Conservation (phyloP, 1,139 yeast genomes). For the Hyphopichia buzzinii region DNA sequence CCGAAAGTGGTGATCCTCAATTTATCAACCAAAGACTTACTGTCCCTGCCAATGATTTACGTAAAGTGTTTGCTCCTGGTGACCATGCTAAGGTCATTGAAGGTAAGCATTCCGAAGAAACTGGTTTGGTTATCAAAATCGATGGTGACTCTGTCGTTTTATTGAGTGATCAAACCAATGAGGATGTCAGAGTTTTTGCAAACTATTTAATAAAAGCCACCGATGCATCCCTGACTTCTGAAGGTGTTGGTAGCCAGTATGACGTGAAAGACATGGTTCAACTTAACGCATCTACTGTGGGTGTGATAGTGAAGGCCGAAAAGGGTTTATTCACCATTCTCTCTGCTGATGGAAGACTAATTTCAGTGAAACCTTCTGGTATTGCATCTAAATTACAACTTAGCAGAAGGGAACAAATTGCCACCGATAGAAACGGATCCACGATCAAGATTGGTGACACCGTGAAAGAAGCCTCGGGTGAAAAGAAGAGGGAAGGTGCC, state of each 20-base stretch:
- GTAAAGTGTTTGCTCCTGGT: slow-evolving; percentile 87
- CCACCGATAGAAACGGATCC: slow-evolving; percentile 83
- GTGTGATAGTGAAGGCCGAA: slow-evolving; percentile 87
- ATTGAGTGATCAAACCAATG: slow-evolving; percentile 82
- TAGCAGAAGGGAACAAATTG: slow-evolving; percentile 68
- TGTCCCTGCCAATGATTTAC: slow-evolving; percentile 75
- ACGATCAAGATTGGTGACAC: slow-evolving; percentile 90
- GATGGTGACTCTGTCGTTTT: slow-evolving; percentile 84
- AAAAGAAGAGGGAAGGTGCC: slow-evolving; percentile 74
- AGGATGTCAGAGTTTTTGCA: slow-evolving; percentile 89
- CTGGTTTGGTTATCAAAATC: slow-evolving; percentile 87
- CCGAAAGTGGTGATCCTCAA: slow-evolving; percentile 51
- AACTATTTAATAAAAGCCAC: slow-evolving; percentile 80
- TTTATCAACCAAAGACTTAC: slow-evolving; percentile 50
- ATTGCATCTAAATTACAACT: slow-evolving; percentile 71
- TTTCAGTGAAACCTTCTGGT: slow-evolving; percentile 72
- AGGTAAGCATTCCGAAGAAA: slow-evolving; percentile 90
- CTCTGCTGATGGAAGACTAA: slow-evolving; percentile 76
- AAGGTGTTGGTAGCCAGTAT: slow-evolving; percentile 57
- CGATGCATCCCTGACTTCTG: slow-evolving; percentile 53
- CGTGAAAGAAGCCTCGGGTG: slow-evolving; percentile 71
- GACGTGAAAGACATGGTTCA: slow-evolving; percentile 90
- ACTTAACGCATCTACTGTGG: slow-evolving; percentile 81
- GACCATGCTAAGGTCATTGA: slow-evolving; percentile 92
- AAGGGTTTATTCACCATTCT: slow-evolving; percentile 81